Evolutionary conservation across 2,329 filamentous ascomycete species (phyloP).

Genomic region (Parasarocladium wereldwijsianum): DNA sequence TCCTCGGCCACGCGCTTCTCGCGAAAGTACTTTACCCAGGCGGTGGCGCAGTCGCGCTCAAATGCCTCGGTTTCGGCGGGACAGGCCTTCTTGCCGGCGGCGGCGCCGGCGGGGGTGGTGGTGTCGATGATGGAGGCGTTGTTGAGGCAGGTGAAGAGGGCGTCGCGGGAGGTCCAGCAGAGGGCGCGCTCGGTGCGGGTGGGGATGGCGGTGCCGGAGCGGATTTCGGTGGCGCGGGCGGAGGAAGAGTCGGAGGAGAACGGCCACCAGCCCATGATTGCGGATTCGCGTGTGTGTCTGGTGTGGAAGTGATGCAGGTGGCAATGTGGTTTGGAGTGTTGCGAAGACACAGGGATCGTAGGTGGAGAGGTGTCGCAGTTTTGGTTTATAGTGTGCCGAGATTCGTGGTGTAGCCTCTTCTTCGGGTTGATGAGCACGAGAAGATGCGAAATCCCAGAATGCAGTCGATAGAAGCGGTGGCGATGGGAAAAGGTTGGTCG

Average conservation of each 20-base stretch:
- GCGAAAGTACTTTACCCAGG: conserved; percentile 99
- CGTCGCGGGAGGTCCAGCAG: conserved; percentile 85
- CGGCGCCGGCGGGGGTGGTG: conserved; percentile 18
- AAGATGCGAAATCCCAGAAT: too few relatives aligned
- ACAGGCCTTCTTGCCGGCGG: conserved; percentile 24
- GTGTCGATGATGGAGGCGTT: conserved; percentile 64
- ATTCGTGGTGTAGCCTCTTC: too few relatives aligned
- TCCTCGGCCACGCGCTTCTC: conserved; percentile 87
- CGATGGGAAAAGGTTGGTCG: too few relatives aligned
- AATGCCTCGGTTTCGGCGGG: conserved; percentile 38
- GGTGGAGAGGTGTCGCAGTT: too few relatives aligned
- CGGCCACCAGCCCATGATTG: conserved; percentile 31
- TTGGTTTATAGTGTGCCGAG: too few relatives aligned
- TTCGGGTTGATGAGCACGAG: too few relatives aligned
- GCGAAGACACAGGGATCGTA: too few relatives aligned
- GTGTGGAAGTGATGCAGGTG: conserved; percentile 4
- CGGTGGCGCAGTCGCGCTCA: conserved; percentile 71
- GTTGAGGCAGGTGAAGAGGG: conserved; percentile 81
- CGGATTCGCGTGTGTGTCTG: conserved; percentile 1
- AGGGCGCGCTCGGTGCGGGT: conserved; percentile 64
- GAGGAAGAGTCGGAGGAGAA: conserved; percentile 26
- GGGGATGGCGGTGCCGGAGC: conserved; percentile 55
- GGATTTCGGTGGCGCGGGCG: conserved; percentile 33
- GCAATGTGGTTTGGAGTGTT: too few relatives aligned
- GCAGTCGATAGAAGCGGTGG: too few relatives aligned